phyloP scores from a whole-genome alignment of 1,139 yeast species.

The Yamadazyma aaseri region DNA sequence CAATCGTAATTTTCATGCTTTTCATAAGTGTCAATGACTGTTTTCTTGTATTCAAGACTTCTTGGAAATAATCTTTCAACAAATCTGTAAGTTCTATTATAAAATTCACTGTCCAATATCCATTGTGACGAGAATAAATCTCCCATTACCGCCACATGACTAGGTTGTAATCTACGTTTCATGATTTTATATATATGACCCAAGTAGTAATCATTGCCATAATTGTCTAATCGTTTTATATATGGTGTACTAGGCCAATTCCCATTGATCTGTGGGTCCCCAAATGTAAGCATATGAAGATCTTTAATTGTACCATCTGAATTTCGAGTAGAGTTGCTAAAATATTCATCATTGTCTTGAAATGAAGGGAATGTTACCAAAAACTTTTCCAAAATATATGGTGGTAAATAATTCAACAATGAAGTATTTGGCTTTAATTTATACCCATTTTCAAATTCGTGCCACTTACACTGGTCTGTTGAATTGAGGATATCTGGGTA shows the following conservation, averaged over 20 bases:
- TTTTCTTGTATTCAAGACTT: slow-evolving; percentile 47
- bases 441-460: slow-evolving; percentile 19
- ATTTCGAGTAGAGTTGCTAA: slow-evolving; percentile 10
- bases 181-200: slow-evolving; percentile 77
- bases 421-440: slow-evolving; percentile 15
- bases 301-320: slow-evolving; percentile 32
- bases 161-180: slow-evolving; percentile 63
- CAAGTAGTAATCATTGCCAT: slow-evolving; percentile 82
- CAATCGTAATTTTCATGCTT: slow-evolving; percentile 57
- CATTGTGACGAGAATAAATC: slow-evolving; percentile 95
- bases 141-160: slow-evolving; percentile 87
- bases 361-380: slow-evolving; percentile 32
- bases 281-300: slow-evolving; percentile 73
- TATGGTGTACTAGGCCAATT: slow-evolving; percentile 71
- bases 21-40: slow-evolving; percentile 45
- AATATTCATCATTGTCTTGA: slow-evolving; percentile 13
- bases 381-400: slow-evolving; percentile 23
- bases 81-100: slow-evolving; percentile 71
- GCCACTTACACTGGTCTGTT: slow-evolving; percentile 61
- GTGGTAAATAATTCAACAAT: slow-evolving; percentile 23
- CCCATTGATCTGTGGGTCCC: slow-evolving; percentile 97
- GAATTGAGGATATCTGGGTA: slow-evolving; percentile 63
- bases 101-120: slow-evolving; percentile 86
- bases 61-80: slow-evolving; percentile 62
- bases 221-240: slow-evolving; percentile 74